Conservation (phyloP, 257 asterid genomes). For the Penstemon eatonii region DNA sequence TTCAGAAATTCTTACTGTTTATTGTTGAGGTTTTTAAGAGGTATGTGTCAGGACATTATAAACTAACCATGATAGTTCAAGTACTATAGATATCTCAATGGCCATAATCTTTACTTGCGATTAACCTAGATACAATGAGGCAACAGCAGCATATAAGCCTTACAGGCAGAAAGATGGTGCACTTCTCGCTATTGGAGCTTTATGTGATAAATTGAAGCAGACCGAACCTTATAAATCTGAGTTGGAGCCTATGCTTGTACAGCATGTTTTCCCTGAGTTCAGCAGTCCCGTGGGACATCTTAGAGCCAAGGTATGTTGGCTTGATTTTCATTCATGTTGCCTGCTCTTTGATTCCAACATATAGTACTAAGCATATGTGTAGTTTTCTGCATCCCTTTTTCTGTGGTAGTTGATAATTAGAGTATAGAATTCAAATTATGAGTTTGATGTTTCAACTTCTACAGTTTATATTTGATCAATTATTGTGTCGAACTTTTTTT, state of each 20-base stretch:
- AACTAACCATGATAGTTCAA: background rate
- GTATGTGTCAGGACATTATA: slow-evolving; percentile 36
- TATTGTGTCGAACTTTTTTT: slow-evolving; percentile 19
- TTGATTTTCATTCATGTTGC: slow-evolving; percentile 11
- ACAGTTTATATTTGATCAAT: background rate
- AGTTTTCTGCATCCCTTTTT: slow-evolving; percentile 10
- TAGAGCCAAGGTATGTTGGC: slow-evolving; percentile 87
- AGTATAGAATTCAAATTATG: no score
- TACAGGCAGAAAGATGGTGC: slow-evolving; percentile 97
- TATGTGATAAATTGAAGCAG: slow-evolving; percentile 94
- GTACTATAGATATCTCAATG: slow-evolving; percentile 9
- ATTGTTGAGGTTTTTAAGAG: slow-evolving; percentile 87
- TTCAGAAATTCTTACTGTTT: slow-evolving; percentile 81
- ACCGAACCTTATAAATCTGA: slow-evolving; percentile 92
- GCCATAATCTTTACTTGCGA: slow-evolving; percentile 21
- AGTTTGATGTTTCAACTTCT: background rate
- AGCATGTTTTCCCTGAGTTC: slow-evolving; percentile 93
- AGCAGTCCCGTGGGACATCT: slow-evolving; percentile 91
- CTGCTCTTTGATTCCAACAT: slow-evolving; percentile 13
- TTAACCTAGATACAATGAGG: slow-evolving; percentile 67
- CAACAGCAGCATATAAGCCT: slow-evolving; percentile 67
- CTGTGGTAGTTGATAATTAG: background rate
- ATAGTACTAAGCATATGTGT: background rate
- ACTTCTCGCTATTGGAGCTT: slow-evolving; percentile 92
- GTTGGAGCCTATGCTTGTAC: slow-evolving; percentile 94